Percentiles rank a stretch among this genome's conserved stretches.
These are phyloP conservation scores for Botrytis elliptica DNA, from an alignment of 2,329 filamentous ascomycete species.

Conservation along the genomic window DNA sequence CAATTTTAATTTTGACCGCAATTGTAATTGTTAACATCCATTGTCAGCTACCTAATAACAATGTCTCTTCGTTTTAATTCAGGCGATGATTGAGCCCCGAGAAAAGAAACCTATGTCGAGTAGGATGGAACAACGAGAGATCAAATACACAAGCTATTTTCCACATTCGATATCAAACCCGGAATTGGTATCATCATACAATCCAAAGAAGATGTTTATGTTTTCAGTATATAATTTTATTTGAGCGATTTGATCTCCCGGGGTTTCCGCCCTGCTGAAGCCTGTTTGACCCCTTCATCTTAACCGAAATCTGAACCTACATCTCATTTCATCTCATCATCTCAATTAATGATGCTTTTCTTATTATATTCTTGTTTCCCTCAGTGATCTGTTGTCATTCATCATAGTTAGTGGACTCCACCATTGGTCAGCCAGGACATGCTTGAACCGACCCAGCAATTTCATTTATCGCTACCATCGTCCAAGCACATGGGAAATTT, in stretches of 20 bases:
- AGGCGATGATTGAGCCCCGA: background rate
- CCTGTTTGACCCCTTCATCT: slow-evolving; percentile 13
- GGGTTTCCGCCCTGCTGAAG: background rate
- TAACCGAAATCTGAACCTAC: slow-evolving; percentile 6
- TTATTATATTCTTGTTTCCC: background rate
- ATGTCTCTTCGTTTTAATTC: background rate
- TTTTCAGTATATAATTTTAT: background rate
- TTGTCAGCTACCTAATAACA: background rate
- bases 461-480: slow-evolving; percentile 2
- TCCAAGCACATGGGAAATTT: slow-evolving; percentile 14
- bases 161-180: background rate
- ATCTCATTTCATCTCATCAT: background rate
- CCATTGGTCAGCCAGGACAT: background rate
- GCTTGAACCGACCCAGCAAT: background rate
- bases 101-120: background rate
- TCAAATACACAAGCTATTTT: background rate
- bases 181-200: background rate
- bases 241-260: background rate
- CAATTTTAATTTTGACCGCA: background rate
- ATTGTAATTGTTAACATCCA: background rate
- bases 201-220: background rate
- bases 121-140: background rate
- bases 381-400: background rate
- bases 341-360: background rate
- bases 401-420: background rate